Percentiles rank a stretch among this genome's conserved stretches.
Evolutionary conservation across 2,329 filamentous ascomycete genomes (phyloP).

Genomic region (Fusarium guadeloupense): DNA sequence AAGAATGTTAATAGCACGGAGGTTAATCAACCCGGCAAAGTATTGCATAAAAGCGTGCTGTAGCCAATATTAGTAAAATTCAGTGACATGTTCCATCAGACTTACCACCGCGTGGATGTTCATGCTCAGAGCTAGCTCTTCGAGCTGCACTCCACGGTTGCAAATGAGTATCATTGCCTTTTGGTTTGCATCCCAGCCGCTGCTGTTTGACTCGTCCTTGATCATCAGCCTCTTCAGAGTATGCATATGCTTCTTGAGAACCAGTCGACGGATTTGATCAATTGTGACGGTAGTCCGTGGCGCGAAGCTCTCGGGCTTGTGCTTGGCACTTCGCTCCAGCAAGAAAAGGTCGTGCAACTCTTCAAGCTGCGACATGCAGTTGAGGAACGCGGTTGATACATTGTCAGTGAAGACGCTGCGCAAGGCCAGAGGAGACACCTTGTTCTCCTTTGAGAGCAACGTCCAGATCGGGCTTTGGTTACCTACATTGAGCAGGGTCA

Average conservation of each 20-base stretch:
- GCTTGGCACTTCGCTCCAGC: constrained; percentile 62
- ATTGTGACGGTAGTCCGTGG: constrained; percentile 60
- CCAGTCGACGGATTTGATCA: constrained; percentile 65
- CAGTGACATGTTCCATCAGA: constrained; percentile 6
- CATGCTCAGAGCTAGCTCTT: constrained; percentile 66
- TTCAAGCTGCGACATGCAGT: constrained; percentile 61
- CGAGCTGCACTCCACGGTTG: constrained; percentile 57
- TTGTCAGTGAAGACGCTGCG: constrained; percentile 71
- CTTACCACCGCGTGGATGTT: constrained; percentile 64
- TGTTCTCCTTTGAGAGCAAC: constrained; percentile 64
- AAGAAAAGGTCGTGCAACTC: constrained; percentile 68
- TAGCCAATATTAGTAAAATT: constrained; percentile 11
- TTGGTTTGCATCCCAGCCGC: constrained; percentile 66
- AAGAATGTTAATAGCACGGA: constrained; percentile 65
- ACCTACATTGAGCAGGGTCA: constrained; percentile 72
- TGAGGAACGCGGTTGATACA: constrained; percentile 64
- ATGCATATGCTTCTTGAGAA: constrained; percentile 66
- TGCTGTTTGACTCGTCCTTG: constrained; percentile 61
- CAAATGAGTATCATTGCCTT: constrained; percentile 65
- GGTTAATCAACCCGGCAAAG: constrained; percentile 56
- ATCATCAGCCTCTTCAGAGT: constrained; percentile 67
- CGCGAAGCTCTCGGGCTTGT: constrained; percentile 63
- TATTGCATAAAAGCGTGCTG: constrained; percentile 68
- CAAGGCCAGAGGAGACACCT: constrained; percentile 59
- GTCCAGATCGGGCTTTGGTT: constrained; percentile 69